Evolutionary conservation across 2,329 filamentous ascomycete species (phyloP).

Genomic region (Xylaria sp.): DNA sequence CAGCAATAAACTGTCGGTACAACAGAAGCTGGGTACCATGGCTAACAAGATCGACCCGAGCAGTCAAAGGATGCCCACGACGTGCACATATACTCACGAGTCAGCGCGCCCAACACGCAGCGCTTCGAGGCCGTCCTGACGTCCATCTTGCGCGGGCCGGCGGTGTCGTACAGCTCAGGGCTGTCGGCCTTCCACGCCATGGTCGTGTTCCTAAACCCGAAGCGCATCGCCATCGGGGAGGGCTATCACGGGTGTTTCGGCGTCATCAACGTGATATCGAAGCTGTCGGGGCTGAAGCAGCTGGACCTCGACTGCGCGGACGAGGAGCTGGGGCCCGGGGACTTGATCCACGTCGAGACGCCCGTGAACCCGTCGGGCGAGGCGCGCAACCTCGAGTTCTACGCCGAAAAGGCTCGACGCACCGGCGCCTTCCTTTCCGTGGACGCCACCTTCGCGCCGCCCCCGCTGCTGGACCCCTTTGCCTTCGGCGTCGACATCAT

Average conservation of each 20-base stretch:
- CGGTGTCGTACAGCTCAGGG: constrained; percentile 81
- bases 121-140: constrained; percentile 85
- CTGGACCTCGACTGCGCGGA: constrained; percentile 73
- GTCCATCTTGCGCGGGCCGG: constrained; percentile 70
- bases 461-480: constrained; percentile 87
- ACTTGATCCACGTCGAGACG: constrained; percentile 90
- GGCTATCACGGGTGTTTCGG: constrained; percentile 96
- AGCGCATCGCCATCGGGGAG: constrained; percentile 77
- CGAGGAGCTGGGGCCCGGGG: constrained; percentile 72
- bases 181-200: constrained; percentile 88
- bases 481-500: constrained; percentile 79
- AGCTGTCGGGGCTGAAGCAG: constrained; percentile 75
- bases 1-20: not conserved
- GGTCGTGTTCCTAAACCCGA: constrained; percentile 82
- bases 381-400: constrained; percentile 73
- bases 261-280: constrained; percentile 74
- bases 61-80: constrained; percentile 59
- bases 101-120: constrained; percentile 77
- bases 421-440: constrained; percentile 79
- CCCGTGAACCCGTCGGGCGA: constrained; percentile 90
- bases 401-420: constrained; percentile 73
- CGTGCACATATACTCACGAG: constrained; percentile 83
- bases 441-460: constrained; percentile 92
- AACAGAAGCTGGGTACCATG: not conserved
- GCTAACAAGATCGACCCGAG: constrained; percentile 17